Conservation (phyloP, 2,329 filamentous ascomycete species). For the Nemania bipapillata region DNA sequence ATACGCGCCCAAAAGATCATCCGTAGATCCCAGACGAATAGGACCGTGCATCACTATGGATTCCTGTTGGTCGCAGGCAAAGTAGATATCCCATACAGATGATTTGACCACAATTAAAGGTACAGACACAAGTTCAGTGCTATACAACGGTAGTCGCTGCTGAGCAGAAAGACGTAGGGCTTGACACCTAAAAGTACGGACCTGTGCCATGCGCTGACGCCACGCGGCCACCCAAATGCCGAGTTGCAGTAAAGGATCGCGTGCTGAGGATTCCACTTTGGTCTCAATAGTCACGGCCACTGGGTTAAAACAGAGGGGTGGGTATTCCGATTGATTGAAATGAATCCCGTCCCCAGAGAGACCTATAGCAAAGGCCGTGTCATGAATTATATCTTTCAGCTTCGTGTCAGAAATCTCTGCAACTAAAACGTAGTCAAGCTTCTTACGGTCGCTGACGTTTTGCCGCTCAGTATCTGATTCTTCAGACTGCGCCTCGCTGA, state of each 20-base stretch:
- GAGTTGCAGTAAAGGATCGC: not conserved
- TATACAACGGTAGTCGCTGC: not conserved
- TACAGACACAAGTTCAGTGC: not conserved
- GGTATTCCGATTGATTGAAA: not conserved
- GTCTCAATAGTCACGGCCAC: not conserved
- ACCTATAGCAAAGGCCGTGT: not conserved
- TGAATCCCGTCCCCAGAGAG: not conserved
- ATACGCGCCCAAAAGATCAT: not conserved
- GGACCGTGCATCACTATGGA: not conserved
- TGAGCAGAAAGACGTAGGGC: not conserved
- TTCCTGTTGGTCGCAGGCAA: not conserved
- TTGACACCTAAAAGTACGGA: not conserved
- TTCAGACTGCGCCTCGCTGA: not conserved
- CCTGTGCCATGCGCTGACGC: not conserved
- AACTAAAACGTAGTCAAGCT: not conserved
- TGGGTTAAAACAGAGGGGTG: not conserved
- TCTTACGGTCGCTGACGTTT: not conserved
- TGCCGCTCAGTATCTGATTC: not conserved
- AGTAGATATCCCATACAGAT: not conserved
- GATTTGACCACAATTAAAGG: not conserved
- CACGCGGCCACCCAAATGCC: constrained; percentile 2
- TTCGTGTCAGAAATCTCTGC: not conserved
- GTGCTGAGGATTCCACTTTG: not conserved
- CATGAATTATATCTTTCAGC: not conserved
- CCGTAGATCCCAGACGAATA: not conserved